Evolutionary conservation across 176 grass and related monocot species (phyloP), one percentile per base, ranked within the genome.

Genomic region (Avena insularis): DNA sequence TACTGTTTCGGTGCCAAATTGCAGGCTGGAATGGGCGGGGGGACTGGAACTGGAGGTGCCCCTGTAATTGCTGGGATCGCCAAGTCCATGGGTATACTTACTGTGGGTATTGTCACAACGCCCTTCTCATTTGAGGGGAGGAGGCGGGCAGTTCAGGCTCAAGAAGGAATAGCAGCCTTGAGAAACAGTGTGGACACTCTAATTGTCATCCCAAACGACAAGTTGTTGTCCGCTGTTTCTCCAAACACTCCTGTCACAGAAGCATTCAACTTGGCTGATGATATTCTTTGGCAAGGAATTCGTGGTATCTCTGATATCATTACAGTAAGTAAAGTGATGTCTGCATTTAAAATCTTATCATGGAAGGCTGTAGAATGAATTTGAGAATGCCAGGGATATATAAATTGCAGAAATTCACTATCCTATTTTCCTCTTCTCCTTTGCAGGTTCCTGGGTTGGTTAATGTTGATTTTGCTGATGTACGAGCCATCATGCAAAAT

Each of bases 391-490:
- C 36, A 20, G 46, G 50, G 15, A 6, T 55, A 77, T 62, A 19
- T 77, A 35, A 47, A 43, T 55, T 86, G 9, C 9, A 76, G 8
- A 53, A 55, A 64, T 35, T 57, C 80, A 25, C 73, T 9, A 5
- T 38, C 20, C 14, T 70, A 7, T 70, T 19, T 20, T 38, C 31
- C 11, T 33, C 31, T 84, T 83, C 53, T 43, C 67, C 36, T 86
- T 91, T 79, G 79, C 89, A 97, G 95, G 95, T 95, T 81, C 95
- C 95, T 31, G 95, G 95, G 40, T 87, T 97, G 79, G 95, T 97
- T 83, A 97, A 97, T 90, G 95, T 97, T 68, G 95, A 97, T 83
- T 97, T 97, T 91, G 95, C 95, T 91, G 96, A 98, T 90, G 96
- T 98, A 66, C 92, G 93, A 69, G 82, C 96, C 68, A 96, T 98